Evolutionary conservation across 768 basidiomycete species (phyloP), one percentile per base, ranked within the genome.

Genomic region (Lentinus brumalis): DNA sequence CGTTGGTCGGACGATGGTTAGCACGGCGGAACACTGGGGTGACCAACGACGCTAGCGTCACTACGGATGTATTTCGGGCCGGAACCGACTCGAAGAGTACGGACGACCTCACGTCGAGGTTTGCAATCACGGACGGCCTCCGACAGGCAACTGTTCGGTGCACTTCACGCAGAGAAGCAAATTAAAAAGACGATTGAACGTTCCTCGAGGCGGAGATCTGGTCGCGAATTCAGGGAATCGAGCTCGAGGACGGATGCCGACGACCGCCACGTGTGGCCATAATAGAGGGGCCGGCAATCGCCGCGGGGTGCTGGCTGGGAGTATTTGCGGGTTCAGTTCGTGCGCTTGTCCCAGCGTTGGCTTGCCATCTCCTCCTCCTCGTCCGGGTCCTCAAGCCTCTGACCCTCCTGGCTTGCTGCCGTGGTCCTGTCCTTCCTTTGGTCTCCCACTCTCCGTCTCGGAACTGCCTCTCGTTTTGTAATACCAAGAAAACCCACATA

Each of bases 391-490:
- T 11, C 35, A 35, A 26, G 35, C 6, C 39, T 41, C 30, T 3
- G 35, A 46, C 31, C 53, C 39, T 50, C 53, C 54, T 49, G 62
- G 54, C 50, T 54, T 56, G 57, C 53, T 53, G 55, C 55, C 60
- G 59, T 73, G 71, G 75, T 75, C 76, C 73, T 67, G 69, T 72
- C 72, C 71, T 66, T 75, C 76, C 64, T 73, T 77, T 78, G 68
- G 57, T 60, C 59, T 57, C 65, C 14, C 71, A 73, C 74, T 65
- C 57, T 77, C 75, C 70, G 67, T 70, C 65, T 58, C 65, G 69
- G 71, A 70, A 71, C 59, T 61, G 71, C 69, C 76, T 66, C 69
- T 77, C 74, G 66, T 77, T 78, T 64, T 70, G 66, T 63, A 61
- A 69, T 69, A 67, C 54, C 66, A 67, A 69, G 57, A 68, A 67